Percentiles rank a stretch among this genome's conserved stretches.
phyloP scores from a whole-genome alignment of 495 filamentous ascomycete species.

The Extremus antarcticus region DNA sequence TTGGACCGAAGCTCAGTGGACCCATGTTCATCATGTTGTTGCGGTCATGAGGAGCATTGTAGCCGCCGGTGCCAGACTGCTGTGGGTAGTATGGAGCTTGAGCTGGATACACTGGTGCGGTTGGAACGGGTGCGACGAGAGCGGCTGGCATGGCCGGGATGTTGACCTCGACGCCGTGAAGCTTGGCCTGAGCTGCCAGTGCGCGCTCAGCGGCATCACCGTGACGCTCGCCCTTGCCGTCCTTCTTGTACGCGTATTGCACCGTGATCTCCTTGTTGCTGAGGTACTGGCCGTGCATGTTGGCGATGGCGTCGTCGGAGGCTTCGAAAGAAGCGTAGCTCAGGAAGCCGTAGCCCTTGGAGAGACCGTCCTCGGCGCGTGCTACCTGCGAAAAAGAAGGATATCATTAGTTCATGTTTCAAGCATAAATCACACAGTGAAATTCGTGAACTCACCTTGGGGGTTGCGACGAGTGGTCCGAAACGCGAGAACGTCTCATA shows the following conservation, averaged over 20 bases:
- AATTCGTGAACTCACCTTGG: too few species aligned
- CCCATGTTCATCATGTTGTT: too few species aligned
- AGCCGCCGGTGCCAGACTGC: neutral
- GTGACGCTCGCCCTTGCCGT: slow-evolving; percentile 93
- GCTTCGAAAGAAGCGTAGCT: slow-evolving; percentile 92
- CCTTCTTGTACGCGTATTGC: slow-evolving; percentile 99
- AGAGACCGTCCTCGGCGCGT: slow-evolving; percentile 79
- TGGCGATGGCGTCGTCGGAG: slow-evolving; percentile 77
- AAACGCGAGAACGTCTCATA: slow-evolving; percentile 96
- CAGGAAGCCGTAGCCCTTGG: slow-evolving; percentile 94
- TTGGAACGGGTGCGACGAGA: slow-evolving; percentile 26
- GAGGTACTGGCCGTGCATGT: slow-evolving; percentile 85
- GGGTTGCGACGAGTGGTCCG: slow-evolving; percentile 67
- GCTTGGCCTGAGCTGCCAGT: slow-evolving; percentile 84
- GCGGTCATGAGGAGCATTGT: too few species aligned
- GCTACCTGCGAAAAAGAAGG: too few species aligned
- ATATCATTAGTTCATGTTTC: too few species aligned
- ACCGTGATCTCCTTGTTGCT: slow-evolving; percentile 94
- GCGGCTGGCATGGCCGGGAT: slow-evolving; percentile 41
- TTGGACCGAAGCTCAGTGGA: neutral
- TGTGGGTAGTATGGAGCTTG: neutral
- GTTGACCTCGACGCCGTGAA: slow-evolving; percentile 79
- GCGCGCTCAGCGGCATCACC: slow-evolving; percentile 89
- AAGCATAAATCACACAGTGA: too few species aligned
- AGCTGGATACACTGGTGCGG: slow-evolving; percentile 35